Conservation (phyloP, 192 early-diverging fungal species). For the Oehlia diaphana region DNA sequence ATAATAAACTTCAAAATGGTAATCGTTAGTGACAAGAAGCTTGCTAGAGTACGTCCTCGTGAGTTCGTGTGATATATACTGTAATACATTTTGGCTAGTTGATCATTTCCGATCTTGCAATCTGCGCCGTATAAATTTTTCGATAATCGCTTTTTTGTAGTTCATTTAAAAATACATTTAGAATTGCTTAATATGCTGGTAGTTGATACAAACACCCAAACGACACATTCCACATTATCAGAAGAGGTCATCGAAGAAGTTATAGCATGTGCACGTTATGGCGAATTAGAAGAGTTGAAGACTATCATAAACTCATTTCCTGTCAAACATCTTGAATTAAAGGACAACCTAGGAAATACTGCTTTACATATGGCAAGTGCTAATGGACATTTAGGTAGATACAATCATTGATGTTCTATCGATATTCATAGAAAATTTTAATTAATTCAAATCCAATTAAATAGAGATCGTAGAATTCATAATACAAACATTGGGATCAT, state of each 20-base stretch:
- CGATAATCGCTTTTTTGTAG: neutral
- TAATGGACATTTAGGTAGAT: conserved; percentile 69
- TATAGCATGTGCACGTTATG: conserved; percentile 69
- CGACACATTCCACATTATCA: neutral
- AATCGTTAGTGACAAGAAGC: no score
- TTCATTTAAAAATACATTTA: neutral
- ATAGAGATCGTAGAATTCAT: conserved; percentile 58
- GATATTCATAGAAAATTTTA: neutral
- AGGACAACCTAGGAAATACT: conserved; percentile 60
- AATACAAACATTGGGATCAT: conserved; percentile 36
- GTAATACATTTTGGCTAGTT: no score
- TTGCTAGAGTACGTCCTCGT: neutral
- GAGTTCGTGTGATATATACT: neutral
- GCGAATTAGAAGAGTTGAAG: conserved; percentile 68
- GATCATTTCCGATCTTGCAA: no score
- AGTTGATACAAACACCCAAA: neutral
- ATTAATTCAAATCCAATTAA: neutral
- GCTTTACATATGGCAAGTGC: conserved; percentile 81
- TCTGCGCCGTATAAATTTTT: neutral
- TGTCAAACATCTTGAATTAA: neutral
- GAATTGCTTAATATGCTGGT: neutral
- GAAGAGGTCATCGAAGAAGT: conserved; percentile 53
- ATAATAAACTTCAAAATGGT: no score
- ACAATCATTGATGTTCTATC: neutral
- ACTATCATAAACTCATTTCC: neutral